Conservation (phyloP, 2,329 filamentous ascomycete species). For the Sphaerostilbella broomeana region DNA sequence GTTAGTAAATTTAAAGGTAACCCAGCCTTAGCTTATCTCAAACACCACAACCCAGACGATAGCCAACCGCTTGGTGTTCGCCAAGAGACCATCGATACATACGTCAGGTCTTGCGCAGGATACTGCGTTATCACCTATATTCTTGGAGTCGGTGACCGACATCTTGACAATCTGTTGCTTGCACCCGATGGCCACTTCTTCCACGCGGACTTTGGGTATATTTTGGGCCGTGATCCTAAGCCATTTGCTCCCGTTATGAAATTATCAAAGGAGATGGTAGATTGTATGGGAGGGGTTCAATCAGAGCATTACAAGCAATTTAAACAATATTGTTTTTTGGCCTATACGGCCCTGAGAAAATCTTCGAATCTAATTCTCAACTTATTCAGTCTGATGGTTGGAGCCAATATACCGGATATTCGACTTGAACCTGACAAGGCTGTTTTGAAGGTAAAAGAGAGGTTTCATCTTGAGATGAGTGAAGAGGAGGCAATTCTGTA, state of each 20-base stretch:
- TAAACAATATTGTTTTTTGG: constrained; percentile 92
- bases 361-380: constrained; percentile 88
- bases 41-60: constrained; percentile 82
- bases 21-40: constrained; percentile 73
- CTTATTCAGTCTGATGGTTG: constrained; percentile 92
- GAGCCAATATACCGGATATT: constrained; percentile 95
- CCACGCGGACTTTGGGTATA: constrained; percentile 97
- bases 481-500: constrained; percentile 89
- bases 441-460: constrained; percentile 88
- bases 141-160: constrained; percentile 88
- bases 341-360: constrained; percentile 86
- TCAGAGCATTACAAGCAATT: constrained; percentile 82
- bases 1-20: constrained; percentile 72
- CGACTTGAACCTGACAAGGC: constrained; percentile 87
- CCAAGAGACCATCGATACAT: constrained; percentile 89
- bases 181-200: constrained; percentile 91
- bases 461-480: constrained; percentile 83
- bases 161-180: constrained; percentile 90
- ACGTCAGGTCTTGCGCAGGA: constrained; percentile 90
- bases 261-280: constrained; percentile 94
- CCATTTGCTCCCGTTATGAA: constrained; percentile 97
- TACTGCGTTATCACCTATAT: constrained; percentile 99
- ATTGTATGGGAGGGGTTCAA: constrained; percentile 85
- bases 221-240: constrained; percentile 92
- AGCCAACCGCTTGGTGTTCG: constrained; percentile 76